Base-by-base conservation (phyloP, 768 basidiomycete genomes). In the Tricholoma saponaceum region DNA sequence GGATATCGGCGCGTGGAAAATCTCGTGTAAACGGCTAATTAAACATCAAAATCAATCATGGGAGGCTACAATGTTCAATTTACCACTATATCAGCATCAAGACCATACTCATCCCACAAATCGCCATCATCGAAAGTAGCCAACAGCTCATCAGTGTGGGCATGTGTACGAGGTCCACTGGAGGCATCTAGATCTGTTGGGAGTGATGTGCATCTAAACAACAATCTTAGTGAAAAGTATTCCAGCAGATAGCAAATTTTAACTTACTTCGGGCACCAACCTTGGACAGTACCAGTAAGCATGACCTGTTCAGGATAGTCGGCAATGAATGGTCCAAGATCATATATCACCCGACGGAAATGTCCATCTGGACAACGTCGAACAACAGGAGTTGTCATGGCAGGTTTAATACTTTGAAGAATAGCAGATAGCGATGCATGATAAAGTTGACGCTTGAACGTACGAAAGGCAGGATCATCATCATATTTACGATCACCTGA, bases 251-350 rank as follows among this genome's bases (percentile, higher is more conserved):
- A 30, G 28, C 28, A 30, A 30, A 63, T 2, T 69, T 68, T 16
- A 60, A 61, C 64, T 13, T 41, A 66, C 66, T 60, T 62, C 28
- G 62, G 51, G 18, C 67, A 70, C 67, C 63, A 71, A 13, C 62
- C 60, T 55, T 67, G 65, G 0, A 71, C 65, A n/a, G 66, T 62
- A 18, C 63, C 58, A 6, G 64, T 61, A 0, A 68, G 32, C 10
- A 61, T 37, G 0, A 65, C 65, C 51, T 73, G 71, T 49, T 73
- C 71, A 7, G 67, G 68, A 56, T 72, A 72, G 51, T 72, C 69
- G 0, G 68, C 69, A 51, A 72, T 70, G 37, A 64, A 71, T 0
- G 68, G 64, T 0, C 66, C 70, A 12, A 73, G 32, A 13, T 57
- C 63, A 56, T 66, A 71, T 4, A 73, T 63, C 1, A 60, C 64